Evolutionary conservation across 805 yeast species (phyloP).

Genomic region (Yamadazyma scolyti): DNA sequence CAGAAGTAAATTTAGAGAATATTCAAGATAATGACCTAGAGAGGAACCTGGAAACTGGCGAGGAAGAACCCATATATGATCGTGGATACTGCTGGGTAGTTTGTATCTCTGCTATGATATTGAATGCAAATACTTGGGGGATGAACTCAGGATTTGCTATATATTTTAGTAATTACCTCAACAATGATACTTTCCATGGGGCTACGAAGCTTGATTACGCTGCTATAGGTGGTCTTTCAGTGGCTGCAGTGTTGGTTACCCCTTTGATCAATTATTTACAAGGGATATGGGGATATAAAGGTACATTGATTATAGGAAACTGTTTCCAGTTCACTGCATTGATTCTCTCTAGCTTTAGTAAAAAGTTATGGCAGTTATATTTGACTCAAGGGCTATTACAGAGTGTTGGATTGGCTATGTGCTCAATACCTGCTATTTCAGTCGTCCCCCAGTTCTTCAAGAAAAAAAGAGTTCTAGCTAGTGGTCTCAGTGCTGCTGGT

Average conservation of each 20-base stretch:
- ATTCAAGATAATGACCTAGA: too few relatives aligned
- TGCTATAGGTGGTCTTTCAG: constrained; percentile 61
- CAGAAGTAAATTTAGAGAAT: too few relatives aligned
- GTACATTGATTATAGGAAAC: constrained; percentile 41
- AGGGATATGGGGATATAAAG: constrained; percentile 1
- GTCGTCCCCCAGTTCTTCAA: constrained; percentile 65
- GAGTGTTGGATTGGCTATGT: constrained; percentile 53
- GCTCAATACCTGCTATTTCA: constrained; percentile 53
- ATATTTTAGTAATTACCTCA: constrained; percentile 51
- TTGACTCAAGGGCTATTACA: constrained; percentile 60
- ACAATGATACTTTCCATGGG: constrained; percentile 44
- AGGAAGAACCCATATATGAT: too few relatives aligned
- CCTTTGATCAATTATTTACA: constrained; percentile 35
- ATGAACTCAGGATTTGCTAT: constrained; percentile 32
- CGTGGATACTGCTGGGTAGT: constrained; percentile 1
- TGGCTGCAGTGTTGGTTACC: too few relatives aligned
- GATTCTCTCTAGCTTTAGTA: constrained; percentile 55
- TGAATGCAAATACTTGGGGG: constrained; percentile 2
- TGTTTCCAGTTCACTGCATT: constrained; percentile 46
- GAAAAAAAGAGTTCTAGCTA: constrained; percentile 49
- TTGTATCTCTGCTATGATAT: constrained; percentile 1
- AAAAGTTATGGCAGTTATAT: constrained; percentile 56
- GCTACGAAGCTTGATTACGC: constrained; percentile 56
- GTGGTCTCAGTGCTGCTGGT: constrained; percentile 40
- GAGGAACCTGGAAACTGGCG: too few relatives aligned